Base-by-base conservation (phyloP, 108 stramenopile genomes). In the Cylindrotheca closterium region DNA sequence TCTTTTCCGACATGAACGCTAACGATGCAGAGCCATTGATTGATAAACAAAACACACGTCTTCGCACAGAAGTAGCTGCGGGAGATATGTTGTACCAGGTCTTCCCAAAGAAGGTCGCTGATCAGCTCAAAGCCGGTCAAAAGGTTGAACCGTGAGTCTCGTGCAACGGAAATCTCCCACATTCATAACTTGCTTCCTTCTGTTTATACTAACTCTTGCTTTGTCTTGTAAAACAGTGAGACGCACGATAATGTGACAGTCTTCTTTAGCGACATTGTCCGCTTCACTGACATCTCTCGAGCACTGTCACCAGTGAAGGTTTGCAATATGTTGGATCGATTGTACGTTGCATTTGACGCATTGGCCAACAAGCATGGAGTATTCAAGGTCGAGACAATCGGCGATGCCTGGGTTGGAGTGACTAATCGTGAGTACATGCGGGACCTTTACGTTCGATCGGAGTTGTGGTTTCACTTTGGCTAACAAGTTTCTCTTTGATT, bases 161-260 rank as follows among this genome's bases (percentile, higher is more conserved):
- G 22, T 10, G 51, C 7, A 23, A 51, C n/a, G 12, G 19, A 17
- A n/a, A 51, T 10, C 37, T 42, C 37, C 15, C 15, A 10, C 15
- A 7, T 42, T 42, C 37, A 42, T 42, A 10, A 7, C 15, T 7
- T 42, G 10, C 15, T 7, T 42, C 15, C 37, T 42, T 7, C 10
- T 42, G 10, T 7, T 42, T 15, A 10, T 15, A 42, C 37, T 42
- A 42, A 10, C 7, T 42, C 37, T 42, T 15, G 7, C 10, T 42
- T 42, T 42, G 37, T 42, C 37, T 15, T 42, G 0, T 74, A 62
- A 17, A 71, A 68, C 23, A 51, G 69, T 5, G 74, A 79, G 48
- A 52, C 60, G 21, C 65, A 79, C 64, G 72, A 77, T 51, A 77
- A 80, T n/a, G n/a, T n/a, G n/a, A n/a, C n/a, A n/a, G n/a, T n/a